A percentile compares a stretch with the other conserved stretches of the same genome.
Conservation (phyloP, 192 early-diverging fungal genomes). For the Coemansia sp. region DNA sequence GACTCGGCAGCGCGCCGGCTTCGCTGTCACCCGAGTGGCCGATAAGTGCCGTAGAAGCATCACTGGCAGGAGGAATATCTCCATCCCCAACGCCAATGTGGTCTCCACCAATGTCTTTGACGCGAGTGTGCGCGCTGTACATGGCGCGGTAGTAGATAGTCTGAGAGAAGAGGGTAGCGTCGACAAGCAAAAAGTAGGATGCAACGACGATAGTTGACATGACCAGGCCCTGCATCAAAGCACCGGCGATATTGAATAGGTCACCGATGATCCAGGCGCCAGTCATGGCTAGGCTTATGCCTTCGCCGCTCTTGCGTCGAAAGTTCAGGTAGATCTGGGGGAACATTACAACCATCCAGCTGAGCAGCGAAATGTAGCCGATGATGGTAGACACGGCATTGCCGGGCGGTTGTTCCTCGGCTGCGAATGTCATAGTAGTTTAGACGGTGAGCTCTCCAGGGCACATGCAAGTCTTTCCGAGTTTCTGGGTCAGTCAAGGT, state of each 20-base stretch:
- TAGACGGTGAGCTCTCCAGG: background rate
- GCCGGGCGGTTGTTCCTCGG: background rate
- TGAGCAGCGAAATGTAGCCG: conserved; percentile 67
- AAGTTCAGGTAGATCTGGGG: conserved; percentile 82
- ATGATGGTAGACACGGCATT: conserved; percentile 23
- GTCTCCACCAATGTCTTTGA: conserved; percentile 6
- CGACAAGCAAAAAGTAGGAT: conserved; percentile 71
- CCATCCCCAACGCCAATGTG: background rate
- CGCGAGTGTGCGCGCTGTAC: conserved; percentile 26
- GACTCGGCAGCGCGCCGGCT: background rate
- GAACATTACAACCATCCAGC: conserved; percentile 82
- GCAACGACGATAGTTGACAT: conserved; percentile 69
- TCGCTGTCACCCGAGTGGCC: conserved; percentile 8
- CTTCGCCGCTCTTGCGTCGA: conserved; percentile 70
- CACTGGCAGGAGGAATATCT: background rate
- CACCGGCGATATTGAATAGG: conserved; percentile 70
- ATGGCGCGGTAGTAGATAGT: conserved; percentile 61
- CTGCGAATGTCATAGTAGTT: conserved; percentile 1
- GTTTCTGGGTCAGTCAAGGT: background rate
- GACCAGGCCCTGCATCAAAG: conserved; percentile 68
- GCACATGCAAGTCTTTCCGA: conserved; percentile 3
- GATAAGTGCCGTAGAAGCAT: background rate
- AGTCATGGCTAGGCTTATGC: conserved; percentile 69
- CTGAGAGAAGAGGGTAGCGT: conserved; percentile 65
- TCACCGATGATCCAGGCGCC: conserved; percentile 79